Base-by-base conservation (phyloP, 192 early-diverging fungal species). In the Helicostylum pulchrum region DNA sequence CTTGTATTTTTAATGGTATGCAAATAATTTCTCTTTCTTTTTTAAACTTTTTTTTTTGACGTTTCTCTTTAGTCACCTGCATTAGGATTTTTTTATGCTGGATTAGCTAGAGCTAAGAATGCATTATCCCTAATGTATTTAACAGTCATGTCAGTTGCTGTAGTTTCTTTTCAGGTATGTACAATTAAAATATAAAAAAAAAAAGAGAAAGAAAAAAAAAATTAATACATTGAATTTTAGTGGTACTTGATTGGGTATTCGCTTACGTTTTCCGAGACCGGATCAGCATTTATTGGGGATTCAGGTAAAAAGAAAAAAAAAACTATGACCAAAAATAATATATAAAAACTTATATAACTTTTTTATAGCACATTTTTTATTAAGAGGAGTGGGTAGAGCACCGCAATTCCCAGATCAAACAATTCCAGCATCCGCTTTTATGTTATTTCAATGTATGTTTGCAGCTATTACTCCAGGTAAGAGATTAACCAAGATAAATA, bases 361-460 rank as follows among this genome's bases (percentile, higher is more conserved):
- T 36, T 47, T 32, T 26, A 60, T 86, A 51, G 72, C 73, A 49
- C 78, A 86, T 62, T 77, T 82, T 72, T 66, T 90, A 50, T 81
- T 88, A 36, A 78, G 83, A 34, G 71, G 81, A 26, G 83, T 91
- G 62, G 70, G 77, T 47, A 66, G 72, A 56, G 76, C 76, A 12
- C 80, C 84, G 34, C 80, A 83, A 63, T 76, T 80, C 12, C 81
- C 77, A 23, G 80, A 82, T 9, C 83, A 83, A 10, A 84, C 74
- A 2, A 75, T 92, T 21, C 92, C 90, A 0, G 75, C 71, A 15
- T 70, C 78, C 6, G 83, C 84, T 20, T 89, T 83, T 66, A 80
- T 87, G 42, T 64, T 88, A 23, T 91, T 86, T 74, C 92, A 93
- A 73, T 77, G 87, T 55, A 91, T 92, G 89, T 92, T 91, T 77